These are phyloP conservation scores for Termitomyces sp. DNA, from an alignment of 768 basidiomycete genomes.

Conservation along the genomic window DNA sequence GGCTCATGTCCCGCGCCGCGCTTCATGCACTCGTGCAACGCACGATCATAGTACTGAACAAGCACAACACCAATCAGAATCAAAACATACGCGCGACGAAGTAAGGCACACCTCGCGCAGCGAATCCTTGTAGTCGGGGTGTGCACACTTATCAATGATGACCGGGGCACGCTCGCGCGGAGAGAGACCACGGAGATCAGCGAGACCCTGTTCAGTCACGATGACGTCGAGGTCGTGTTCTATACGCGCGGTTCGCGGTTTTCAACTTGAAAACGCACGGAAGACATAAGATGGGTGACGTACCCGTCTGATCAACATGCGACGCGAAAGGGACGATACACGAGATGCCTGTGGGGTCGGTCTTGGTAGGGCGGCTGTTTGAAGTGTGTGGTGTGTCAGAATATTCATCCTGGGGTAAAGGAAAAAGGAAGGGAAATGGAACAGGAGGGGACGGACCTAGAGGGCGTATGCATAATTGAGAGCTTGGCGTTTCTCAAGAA, in stretches of 20 bases:
- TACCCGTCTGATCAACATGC: constrained; percentile 44
- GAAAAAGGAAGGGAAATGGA: neutral
- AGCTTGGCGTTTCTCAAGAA: constrained; percentile 45
- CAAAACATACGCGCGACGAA: neutral
- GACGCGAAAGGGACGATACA: constrained; percentile 45
- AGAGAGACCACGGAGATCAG: constrained; percentile 40
- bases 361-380: constrained; percentile 37
- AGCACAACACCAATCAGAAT: neutral
- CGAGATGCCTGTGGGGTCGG: constrained; percentile 42
- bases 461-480: constrained; percentile 47
- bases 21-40: constrained; percentile 37
- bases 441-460: constrained; percentile 20
- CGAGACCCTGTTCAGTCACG: constrained; percentile 45
- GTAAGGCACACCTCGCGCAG: constrained; percentile 26
- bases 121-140: constrained; percentile 39
- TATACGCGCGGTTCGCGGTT: constrained; percentile 4
- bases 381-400: neutral
- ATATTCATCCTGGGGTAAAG: neutral
- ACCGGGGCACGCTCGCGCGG: constrained; percentile 40
- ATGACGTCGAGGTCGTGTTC: constrained; percentile 45
- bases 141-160: constrained; percentile 44
- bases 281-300: constrained; percentile 1
- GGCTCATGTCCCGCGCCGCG: constrained; percentile 42
- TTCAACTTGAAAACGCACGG: neutral
- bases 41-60: constrained; percentile 35